Base-by-base conservation (phyloP, 2,329 filamentous ascomycete genomes). In the Lecanoromycetidae sp. region DNA sequence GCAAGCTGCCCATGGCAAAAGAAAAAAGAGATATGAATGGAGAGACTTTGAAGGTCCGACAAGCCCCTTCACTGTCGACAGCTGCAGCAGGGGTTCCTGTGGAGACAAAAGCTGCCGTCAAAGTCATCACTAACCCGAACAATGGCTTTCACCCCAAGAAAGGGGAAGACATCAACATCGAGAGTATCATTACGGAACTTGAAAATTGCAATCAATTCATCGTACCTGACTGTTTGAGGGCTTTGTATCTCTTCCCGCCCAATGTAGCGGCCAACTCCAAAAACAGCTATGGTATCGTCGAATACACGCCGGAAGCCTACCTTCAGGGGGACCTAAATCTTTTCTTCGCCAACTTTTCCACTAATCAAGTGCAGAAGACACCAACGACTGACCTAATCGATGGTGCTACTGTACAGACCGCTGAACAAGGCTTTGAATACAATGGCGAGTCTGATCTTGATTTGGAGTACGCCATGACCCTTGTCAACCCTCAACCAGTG, bases 401-500 rank as follows among this genome's bases (percentile, higher is more conserved):
- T 52, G 68, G 68, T 32, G 70, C 64, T 5, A 60, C 61, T 10
- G 63, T 70, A 10, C 70, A 72, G 46, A 69, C 61, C 19, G 58
- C 54, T 2, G 59, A 57, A 3, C 59, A 63, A 44, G 51, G 58
- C 6, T 66, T 65, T 46, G 57, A 57, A 36, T 61, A 55, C 54
- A 68, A 68, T 19, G 68, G 67, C 36, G 75, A 79, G 60, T 71
- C 71, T 1, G 61, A 71, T 32, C 65, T 79, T 10, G 75, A 79
- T 54, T 64, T 79, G 3, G 62, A 76, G 50, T 72, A 76, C 52
- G 71, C 71, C 44, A 75, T 73, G 59, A 59, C 71, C 6, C 61
- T 77, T 30, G 66, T 75, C 29, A 70, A 68, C 49, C 75, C 73
- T 1, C 72, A 77, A 54, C 61, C 64, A 8, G 65, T 71, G 20